Base-by-base conservation (phyloP, 257 asterid genomes). In the Jacaranda copaia region DNA sequence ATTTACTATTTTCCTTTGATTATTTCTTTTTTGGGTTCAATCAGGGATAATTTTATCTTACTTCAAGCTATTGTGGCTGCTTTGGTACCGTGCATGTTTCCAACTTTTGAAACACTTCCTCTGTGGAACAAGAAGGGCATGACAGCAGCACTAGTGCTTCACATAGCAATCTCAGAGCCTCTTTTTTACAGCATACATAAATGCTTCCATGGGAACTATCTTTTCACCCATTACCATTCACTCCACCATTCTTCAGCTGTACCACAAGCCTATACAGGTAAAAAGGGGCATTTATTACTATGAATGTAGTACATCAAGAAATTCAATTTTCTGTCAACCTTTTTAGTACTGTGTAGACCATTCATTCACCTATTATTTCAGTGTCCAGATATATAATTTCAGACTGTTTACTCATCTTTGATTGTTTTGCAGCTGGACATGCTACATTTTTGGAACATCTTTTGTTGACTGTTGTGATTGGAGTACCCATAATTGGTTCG, bases 1-100 rank as follows among this genome's bases (percentile, higher is more conserved):
- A 4, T 11, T 4, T 15, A 4, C 58, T 14, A 3, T 2, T n/a
- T 40, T 5, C 5, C 48, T 2, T 49, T 58, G 11, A 49, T 12
- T 49, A 18, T 1, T 40, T 9, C 36, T 16, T 61, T 45, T 36
- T 5, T 53, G 35, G 78, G 71, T 60, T 46, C 43, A 51, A 66
- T n/a, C 87, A 94, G 98, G 97, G 98, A 94, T 58, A 94, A 92
- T 72, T 92, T 94, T 71, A 76, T 94, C 19, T 63, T 92, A 35
- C 93, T 94, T 68, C 97, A 94, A 85, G 97, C 93, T 4, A 51
- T 86, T 6, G 82, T 86, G 45, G 90, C 87, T 64, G 87, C 85
- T 42, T 39, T 92, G 61, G 80, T 85, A 65, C 42, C 81, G 60
- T 79, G 80, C 82, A 66, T 68, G 51, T 88, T 83, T 53, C 90